Percentiles rank a stretch among this genome's conserved stretches.
Evolutionary conservation across 177 flowering plant species (phyloP).

Genomic region (Vitis hybrid): DNA sequence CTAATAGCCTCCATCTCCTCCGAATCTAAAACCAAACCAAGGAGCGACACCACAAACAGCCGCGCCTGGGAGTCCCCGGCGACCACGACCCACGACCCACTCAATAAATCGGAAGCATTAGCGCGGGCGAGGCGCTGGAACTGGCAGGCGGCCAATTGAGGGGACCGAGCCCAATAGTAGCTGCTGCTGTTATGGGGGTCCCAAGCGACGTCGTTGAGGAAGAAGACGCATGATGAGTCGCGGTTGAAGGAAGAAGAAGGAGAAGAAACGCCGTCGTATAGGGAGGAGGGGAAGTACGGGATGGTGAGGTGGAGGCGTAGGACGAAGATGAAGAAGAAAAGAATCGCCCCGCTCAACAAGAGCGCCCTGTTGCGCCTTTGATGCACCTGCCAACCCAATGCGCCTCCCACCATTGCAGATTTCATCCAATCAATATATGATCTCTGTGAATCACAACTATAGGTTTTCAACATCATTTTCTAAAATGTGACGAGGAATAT

Average conservation of each 20-base stretch:
- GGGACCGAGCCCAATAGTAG: constrained; percentile 38
- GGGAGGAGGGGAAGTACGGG: constrained; percentile 69
- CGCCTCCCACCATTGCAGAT: too few relatives aligned
- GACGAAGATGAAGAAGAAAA: constrained; percentile 76
- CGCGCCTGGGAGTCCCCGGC: constrained; percentile 96
- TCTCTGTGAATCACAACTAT: too few relatives aligned
- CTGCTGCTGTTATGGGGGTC: background rate
- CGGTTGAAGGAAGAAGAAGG: constrained; percentile 40
- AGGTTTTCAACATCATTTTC: too few relatives aligned
- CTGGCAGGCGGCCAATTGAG: constrained; percentile 46
- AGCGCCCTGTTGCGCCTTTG: constrained; percentile 89
- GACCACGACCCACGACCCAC: constrained; percentile 90
- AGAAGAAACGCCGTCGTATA: constrained; percentile 26
- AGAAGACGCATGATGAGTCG: constrained; percentile 50
- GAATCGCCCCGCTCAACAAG: constrained; percentile 73
- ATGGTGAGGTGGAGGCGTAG: constrained; percentile 73
- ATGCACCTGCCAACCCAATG: constrained; percentile 91
- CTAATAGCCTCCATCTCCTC: constrained; percentile 40
- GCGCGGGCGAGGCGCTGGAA: constrained; percentile 54
- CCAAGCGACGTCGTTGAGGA: constrained; percentile 57
- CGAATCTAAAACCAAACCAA: constrained; percentile 55
- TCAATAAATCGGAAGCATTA: constrained; percentile 74
- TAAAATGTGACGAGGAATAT: too few relatives aligned
- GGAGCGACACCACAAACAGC: constrained; percentile 48
- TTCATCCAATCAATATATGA: too few relatives aligned